Evolutionary conservation across 768 basidiomycete species (phyloP).

Genomic region (Rhizopogon vesiculosus): DNA sequence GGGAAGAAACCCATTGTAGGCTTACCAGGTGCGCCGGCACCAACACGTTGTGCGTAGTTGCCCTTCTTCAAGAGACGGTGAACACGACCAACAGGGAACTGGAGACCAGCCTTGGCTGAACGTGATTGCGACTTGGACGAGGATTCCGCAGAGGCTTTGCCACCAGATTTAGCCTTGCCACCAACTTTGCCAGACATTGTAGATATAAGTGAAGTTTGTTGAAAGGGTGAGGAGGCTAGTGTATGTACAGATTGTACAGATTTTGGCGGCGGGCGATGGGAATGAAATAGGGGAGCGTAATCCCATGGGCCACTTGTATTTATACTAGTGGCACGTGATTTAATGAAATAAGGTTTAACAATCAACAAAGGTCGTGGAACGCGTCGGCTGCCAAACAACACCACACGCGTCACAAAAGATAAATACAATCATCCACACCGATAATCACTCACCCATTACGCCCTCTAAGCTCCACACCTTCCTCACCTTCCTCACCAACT

Average conservation of each 20-base stretch:
- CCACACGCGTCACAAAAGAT: conserved; percentile 30
- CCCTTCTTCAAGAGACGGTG: conserved; percentile 56
- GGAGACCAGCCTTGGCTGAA: conserved; percentile 37
- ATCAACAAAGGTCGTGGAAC: conserved; percentile 34
- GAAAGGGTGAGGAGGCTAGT: neutral
- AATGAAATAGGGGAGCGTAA: conserved; percentile 7
- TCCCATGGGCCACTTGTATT: conserved; percentile 13
- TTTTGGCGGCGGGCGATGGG: conserved; percentile 2
- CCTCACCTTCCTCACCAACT: conserved; percentile 2
- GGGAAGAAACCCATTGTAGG: neutral
- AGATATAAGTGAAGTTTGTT: conserved; percentile 2
- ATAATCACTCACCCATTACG: neutral
- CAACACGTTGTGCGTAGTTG: conserved; percentile 55
- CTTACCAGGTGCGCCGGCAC: conserved; percentile 46
- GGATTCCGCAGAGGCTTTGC: conserved; percentile 44
- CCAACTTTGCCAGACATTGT: conserved; percentile 35
- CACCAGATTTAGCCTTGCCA: conserved; percentile 64
- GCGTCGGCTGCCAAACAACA: conserved; percentile 31
- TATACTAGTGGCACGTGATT: conserved; percentile 19
- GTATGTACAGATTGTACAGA: neutral
- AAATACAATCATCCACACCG: conserved; percentile 10
- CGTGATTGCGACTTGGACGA: conserved; percentile 30
- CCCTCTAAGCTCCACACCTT: neutral
- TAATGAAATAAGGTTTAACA: conserved; percentile 28
- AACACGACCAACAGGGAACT: conserved; percentile 58